Percentiles rank a stretch among this genome's conserved stretches.
These are phyloP conservation scores for Cryoendolithus antarcticus DNA, from an alignment of 2,329 filamentous ascomycete species.

Conservation along the genomic window DNA sequence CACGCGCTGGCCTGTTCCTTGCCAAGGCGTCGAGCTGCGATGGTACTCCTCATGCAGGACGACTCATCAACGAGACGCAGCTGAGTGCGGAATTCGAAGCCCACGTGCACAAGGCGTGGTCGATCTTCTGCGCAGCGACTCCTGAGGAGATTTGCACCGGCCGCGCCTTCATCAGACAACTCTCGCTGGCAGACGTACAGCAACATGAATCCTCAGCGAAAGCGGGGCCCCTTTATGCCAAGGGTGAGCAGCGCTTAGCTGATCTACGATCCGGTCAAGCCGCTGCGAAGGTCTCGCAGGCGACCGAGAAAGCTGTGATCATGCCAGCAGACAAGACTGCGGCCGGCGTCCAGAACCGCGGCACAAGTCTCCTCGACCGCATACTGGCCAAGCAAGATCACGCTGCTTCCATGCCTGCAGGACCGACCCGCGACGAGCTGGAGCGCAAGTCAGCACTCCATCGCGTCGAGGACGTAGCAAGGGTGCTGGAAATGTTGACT, in stretches of 20 bases:
- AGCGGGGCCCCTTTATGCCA: constrained; percentile 46
- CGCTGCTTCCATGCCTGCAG: constrained; percentile 24
- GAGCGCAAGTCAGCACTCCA: constrained; percentile 35
- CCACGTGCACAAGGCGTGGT: constrained; percentile 36
- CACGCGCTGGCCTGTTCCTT: constrained; percentile 17
- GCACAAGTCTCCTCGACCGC: constrained; percentile 36
- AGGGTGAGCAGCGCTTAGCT: constrained; percentile 55
- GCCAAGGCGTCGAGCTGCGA: constrained; percentile 8
- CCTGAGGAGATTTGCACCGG: constrained; percentile 28
- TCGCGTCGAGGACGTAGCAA: constrained; percentile 33
- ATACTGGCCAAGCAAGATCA: constrained; percentile 38
- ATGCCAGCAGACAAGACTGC: constrained; percentile 21
- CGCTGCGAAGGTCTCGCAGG: constrained; percentile 10
- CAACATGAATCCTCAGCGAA: constrained; percentile 38
- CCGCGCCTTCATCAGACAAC: constrained; percentile 41
- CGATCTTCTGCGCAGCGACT: constrained; percentile 22
- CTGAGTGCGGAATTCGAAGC: constrained; percentile 40
- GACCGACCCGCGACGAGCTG: constrained; percentile 30
- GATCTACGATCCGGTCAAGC: constrained; percentile 48
- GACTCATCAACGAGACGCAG: constrained; percentile 22
- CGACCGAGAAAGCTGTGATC: background rate
- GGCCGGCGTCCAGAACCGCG: constrained; percentile 25
- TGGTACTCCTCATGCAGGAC: constrained; percentile 7
- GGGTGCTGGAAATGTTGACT: constrained; percentile 31
- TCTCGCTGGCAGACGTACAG: constrained; percentile 45